Percentiles rank a stretch among this genome's conserved stretches.
Conservation (phyloP, 176 grass and related monocot genomes). For the Triticum urartu region DNA sequence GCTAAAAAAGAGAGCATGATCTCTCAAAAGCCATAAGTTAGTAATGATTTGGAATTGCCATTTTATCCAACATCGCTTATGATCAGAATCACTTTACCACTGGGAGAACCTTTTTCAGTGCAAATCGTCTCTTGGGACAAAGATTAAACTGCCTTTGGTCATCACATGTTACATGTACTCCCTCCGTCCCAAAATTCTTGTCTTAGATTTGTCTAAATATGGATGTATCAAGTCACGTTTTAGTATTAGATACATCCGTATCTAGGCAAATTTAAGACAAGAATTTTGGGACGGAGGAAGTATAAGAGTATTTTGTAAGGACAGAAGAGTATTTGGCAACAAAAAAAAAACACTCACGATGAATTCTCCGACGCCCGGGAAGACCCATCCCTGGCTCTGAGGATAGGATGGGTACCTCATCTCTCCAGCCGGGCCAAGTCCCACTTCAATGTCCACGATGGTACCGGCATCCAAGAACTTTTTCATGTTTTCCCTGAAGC, state of each 20-base stretch:
- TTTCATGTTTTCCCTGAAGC: slow-evolving; percentile 79
- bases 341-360: slow-evolving; percentile 41
- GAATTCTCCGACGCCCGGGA: slow-evolving; percentile 91
- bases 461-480: slow-evolving; percentile 64
- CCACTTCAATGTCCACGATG: slow-evolving; percentile 85
- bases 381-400: slow-evolving; percentile 70
- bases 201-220: too few relatives aligned
- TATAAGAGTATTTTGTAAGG: neutral
- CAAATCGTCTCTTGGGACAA: neutral
- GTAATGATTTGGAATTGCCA: neutral
- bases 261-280: too few relatives aligned
- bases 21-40: slow-evolving; percentile 1
- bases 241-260: too few relatives aligned
- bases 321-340: neutral
- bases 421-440: slow-evolving; percentile 83
- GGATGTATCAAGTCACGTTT: too few relatives aligned
- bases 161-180: slow-evolving; percentile 26
- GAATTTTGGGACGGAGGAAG: too few relatives aligned
- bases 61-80: neutral
- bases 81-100: neutral
- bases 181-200: too few relatives aligned
- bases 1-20: neutral
- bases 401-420: slow-evolving; percentile 92
- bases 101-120: neutral
- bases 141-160: slow-evolving; percentile 14